phyloP scores from a whole-genome alignment of 2,329 filamentous ascomycete genomes.

The Trichothecium roseum region DNA sequence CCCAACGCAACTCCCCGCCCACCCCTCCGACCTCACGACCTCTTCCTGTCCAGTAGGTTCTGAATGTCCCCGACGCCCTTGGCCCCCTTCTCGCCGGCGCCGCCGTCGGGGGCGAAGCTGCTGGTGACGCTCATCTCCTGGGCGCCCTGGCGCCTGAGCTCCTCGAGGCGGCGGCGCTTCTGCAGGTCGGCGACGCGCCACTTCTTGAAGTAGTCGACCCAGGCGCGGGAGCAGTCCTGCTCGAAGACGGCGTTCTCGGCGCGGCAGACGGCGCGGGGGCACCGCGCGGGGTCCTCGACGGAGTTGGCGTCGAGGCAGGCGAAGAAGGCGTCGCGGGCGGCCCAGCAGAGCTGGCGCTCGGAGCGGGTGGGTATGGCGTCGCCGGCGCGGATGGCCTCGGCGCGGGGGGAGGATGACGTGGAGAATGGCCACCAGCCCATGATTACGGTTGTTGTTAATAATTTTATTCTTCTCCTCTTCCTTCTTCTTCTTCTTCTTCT shows the following conservation, averaged over 20 bases:
- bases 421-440: constrained; percentile 42
- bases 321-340: constrained; percentile 81
- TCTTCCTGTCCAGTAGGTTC: constrained; percentile 26
- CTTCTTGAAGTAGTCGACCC: constrained; percentile 99
- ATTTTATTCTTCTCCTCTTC: too few species aligned
- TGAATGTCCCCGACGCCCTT: constrained; percentile 26
- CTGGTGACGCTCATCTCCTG: constrained; percentile 40
- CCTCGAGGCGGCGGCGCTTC: constrained; percentile 67
- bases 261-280: constrained; percentile 28
- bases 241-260: constrained; percentile 52
- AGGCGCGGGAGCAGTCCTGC: constrained; percentile 76
- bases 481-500: too few species aligned
- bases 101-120: constrained; percentile 24
- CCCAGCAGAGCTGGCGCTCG: constrained; percentile 80
- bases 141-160: constrained; percentile 64
- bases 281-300: constrained; percentile 59
- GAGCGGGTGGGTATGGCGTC: constrained; percentile 71
- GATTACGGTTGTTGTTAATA: constrained; percentile 5
- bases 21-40: constrained; percentile 10
- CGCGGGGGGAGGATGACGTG: constrained; percentile 30
- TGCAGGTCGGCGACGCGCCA: constrained; percentile 87
- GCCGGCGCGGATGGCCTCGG: constrained; percentile 44
- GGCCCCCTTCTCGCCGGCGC: constrained; percentile 16
- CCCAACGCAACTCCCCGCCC: too few species aligned
- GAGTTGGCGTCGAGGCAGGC: constrained; percentile 70